These are phyloP conservation scores for Tuber magnatum DNA, from an alignment of 495 filamentous ascomycete species.

Conservation along the genomic window DNA sequence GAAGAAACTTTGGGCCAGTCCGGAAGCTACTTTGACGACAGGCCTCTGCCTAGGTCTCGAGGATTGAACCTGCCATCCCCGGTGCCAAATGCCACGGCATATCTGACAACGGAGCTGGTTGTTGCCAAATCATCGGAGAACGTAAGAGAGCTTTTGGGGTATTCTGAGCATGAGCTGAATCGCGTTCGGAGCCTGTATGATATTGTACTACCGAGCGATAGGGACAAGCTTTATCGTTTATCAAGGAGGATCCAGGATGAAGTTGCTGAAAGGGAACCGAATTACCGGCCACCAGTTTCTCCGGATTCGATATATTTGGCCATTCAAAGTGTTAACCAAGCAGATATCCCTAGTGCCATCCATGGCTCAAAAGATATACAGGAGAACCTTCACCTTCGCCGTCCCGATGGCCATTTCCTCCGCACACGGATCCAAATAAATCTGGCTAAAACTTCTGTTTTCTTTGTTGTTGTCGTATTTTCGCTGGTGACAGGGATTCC, in stretches of 20 bases:
- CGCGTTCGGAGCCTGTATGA: slow-evolving; percentile 47
- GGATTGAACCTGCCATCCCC: slow-evolving; percentile 43
- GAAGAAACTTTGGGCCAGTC: slow-evolving; percentile 35
- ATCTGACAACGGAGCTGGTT: slow-evolving; percentile 51
- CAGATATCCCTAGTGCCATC: slow-evolving; percentile 30
- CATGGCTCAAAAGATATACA: slow-evolving; percentile 31
- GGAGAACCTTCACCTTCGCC: slow-evolving; percentile 39
- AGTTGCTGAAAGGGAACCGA: slow-evolving; percentile 48
- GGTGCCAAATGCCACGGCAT: slow-evolving; percentile 48
- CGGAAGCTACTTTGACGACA: slow-evolving; percentile 36
- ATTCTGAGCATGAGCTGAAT: slow-evolving; percentile 41
- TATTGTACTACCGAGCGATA: slow-evolving; percentile 47
- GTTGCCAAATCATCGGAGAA: slow-evolving; percentile 50
- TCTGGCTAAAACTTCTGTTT: slow-evolving; percentile 39
- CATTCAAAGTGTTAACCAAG: slow-evolving; percentile 33
- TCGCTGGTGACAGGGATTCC: slow-evolving; percentile 37
- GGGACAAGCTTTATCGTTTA: slow-evolving; percentile 47
- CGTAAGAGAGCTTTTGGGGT: slow-evolving; percentile 49
- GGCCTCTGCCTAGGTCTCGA: slow-evolving; percentile 45
- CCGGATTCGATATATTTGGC: slow-evolving; percentile 24
- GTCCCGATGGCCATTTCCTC: slow-evolving; percentile 38
- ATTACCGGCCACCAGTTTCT: slow-evolving; percentile 52
- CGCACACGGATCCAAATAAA: slow-evolving; percentile 38
- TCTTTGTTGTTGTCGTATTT: slow-evolving; percentile 41
- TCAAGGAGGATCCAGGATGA: slow-evolving; percentile 48